Evolutionary conservation across 169 alveolate genomes (phyloP).

Genomic region (Plasmodium adleri): DNA sequence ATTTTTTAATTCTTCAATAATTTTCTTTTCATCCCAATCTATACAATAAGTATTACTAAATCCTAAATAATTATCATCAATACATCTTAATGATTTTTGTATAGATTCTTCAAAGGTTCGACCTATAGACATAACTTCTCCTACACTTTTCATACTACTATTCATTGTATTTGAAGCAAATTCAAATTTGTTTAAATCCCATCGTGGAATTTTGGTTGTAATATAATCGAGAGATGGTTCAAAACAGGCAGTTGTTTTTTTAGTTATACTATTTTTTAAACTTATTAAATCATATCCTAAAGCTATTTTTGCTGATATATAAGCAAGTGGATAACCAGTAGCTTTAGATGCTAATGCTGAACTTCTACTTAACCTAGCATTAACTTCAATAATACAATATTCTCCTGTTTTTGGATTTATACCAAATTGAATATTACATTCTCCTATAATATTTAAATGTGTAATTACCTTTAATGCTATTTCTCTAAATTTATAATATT

Average conservation of each 20-base stretch:
- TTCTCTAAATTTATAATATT: slow-evolving; percentile 88
- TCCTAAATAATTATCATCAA: slow-evolving; percentile 80
- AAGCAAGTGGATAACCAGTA: slow-evolving; percentile 93
- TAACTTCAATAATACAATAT: slow-evolving; percentile 91
- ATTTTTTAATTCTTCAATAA: slow-evolving; percentile 76
- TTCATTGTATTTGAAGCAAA: slow-evolving; percentile 87
- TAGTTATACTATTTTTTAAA: slow-evolving; percentile 88
- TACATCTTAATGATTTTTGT: slow-evolving; percentile 91
- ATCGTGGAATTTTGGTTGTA: slow-evolving; percentile 90
- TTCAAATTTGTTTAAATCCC: slow-evolving; percentile 92
- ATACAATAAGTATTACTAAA: slow-evolving; percentile 80
- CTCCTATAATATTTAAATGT: slow-evolving; percentile 92
- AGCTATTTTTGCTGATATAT: slow-evolving; percentile 92
- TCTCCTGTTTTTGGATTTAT: slow-evolving; percentile 89
- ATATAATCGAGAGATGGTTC: slow-evolving; percentile 92
- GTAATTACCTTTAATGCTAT: slow-evolving; percentile 89
- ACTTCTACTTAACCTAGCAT: slow-evolving; percentile 92
- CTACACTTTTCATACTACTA: slow-evolving; percentile 92
- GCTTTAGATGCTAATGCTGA: slow-evolving; percentile 93
- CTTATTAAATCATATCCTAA: slow-evolving; percentile 88
- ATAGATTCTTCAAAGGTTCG: slow-evolving; percentile 92
- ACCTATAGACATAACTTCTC: slow-evolving; percentile 93
- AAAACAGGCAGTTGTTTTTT: slow-evolving; percentile 92
- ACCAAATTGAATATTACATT: slow-evolving; percentile 93
- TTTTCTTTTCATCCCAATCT: slow-evolving; percentile 72